Base-by-base conservation (phyloP, 345 rosid species). In the Ailanthus altissimus region DNA sequence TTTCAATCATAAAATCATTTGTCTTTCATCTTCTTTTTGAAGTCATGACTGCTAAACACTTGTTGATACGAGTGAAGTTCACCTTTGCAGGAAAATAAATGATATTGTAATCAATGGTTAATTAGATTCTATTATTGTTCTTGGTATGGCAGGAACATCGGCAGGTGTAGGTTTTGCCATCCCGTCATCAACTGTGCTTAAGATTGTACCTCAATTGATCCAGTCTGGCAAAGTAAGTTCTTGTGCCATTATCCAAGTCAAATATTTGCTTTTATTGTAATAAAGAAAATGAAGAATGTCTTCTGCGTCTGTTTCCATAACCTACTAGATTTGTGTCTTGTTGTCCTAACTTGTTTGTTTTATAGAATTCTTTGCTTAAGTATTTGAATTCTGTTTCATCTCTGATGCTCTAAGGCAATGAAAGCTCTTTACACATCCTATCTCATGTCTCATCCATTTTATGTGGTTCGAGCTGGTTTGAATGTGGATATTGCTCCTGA, bases 81-180 rank as follows among this genome's bases (percentile, higher is more conserved):
- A 46, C 10, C 36, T 67, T 67, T 46, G 25, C 16, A 45, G 4
- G 53, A 67, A 45, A 1, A 38, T 54, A 32, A 1, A 32, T 32
- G 38, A 32, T 32, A 32, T 32, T 32, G 38, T 32, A 5, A 20
- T 28, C 14, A 21, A 36, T 46, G 20, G 46, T 26, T 7, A 43
- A 20, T 13, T 36, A 25, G 47, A 67, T 47, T 67, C 25, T 69
- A 72, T 23, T 77, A 20, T 53, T 45, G 10, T 69, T 67, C 56
- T 76, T 84, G 67, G 50, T 79, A 26, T 59, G 80, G 74, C 87
- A 93, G 98, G 99, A 61, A 88, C 98, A 75, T 95, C 99, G 16
- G 98, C 98, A 2, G 99, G 99, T 67, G 97, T 95, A 28, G 98
- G 99, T 11, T 95, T 95, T 84, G 99, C 99, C 65, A 95, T 95